These are phyloP conservation scores for Physocladia obscura DNA, from an alignment of 192 early-diverging fungal genomes.

Conservation along the genomic window DNA sequence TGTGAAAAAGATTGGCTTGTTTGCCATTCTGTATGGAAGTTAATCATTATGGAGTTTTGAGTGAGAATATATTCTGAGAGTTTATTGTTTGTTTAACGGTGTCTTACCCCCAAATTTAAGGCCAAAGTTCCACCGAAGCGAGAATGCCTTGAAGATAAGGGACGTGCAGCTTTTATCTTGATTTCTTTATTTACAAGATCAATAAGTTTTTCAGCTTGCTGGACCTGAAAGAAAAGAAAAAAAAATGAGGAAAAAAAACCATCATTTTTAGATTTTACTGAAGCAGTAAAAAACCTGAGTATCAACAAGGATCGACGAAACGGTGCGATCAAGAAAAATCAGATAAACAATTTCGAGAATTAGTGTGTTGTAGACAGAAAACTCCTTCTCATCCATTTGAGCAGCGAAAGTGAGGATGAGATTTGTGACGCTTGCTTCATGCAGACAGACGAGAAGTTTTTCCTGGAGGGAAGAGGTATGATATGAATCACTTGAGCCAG, in stretches of 20 bases:
- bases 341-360: slow-evolving; percentile 65
- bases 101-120: slow-evolving; percentile 36
- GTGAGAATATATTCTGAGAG: not conserved
- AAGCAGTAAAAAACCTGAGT: not conserved
- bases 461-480: slow-evolving; percentile 62
- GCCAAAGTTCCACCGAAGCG: slow-evolving; percentile 48
- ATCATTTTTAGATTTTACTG: no score
- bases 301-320: slow-evolving; percentile 35
- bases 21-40: slow-evolving; percentile 1
- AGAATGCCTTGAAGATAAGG: slow-evolving; percentile 36
- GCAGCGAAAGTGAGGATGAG: slow-evolving; percentile 74
- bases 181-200: slow-evolving; percentile 21
- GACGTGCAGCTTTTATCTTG: slow-evolving; percentile 8
- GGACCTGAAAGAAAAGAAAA: not conserved
- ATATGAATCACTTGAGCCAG: slow-evolving; percentile 55
- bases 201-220: slow-evolving; percentile 19
- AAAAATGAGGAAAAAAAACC: not conserved
- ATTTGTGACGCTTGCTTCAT: slow-evolving; percentile 62
- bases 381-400: slow-evolving; percentile 56
- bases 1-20: slow-evolving; percentile 1
- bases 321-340: slow-evolving; percentile 55
- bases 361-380: slow-evolving; percentile 62
- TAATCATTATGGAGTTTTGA: not conserved
- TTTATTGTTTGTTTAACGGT: no score
- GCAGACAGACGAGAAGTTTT: slow-evolving; percentile 50